phyloP scores from a whole-genome alignment of 2,329 filamentous ascomycete genomes.

The Trichoderma koningii region DNA sequence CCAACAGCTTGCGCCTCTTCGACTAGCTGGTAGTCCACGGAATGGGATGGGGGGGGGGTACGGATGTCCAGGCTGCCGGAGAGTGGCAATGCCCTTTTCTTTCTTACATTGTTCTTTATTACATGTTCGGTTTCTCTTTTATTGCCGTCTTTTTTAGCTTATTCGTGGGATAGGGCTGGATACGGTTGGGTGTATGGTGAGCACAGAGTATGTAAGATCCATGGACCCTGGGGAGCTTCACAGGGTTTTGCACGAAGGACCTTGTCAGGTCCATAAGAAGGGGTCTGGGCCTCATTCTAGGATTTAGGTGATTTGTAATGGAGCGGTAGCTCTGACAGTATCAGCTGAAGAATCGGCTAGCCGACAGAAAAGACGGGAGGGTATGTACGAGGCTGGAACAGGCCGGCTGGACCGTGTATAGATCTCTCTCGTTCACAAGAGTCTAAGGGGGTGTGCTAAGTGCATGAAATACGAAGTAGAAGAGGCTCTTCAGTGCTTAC shows the following conservation, averaged over 20 bases:
- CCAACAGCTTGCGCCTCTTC: neutral
- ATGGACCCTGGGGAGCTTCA: slow-evolving; percentile 2
- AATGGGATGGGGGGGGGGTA: no score
- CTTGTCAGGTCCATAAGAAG: slow-evolving; percentile 5
- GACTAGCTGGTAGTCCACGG: no score
- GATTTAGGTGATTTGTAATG: slow-evolving; percentile 18
- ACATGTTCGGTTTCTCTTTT: no score
- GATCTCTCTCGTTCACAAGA: neutral
- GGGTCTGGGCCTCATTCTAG: neutral
- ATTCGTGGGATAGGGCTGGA: neutral
- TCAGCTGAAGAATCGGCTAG: neutral
- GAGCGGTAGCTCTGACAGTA: no score
- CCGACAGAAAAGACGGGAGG: neutral
- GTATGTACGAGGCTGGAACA: slow-evolving; percentile 11
- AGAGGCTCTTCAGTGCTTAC: no score
- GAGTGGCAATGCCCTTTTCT: neutral
- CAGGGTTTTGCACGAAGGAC: neutral
- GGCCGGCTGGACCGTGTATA: neutral
- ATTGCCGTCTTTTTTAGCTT: neutral
- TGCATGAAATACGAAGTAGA: neutral
- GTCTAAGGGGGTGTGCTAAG: neutral
- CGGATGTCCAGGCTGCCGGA: no score
- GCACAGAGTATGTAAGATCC: slow-evolving; percentile 20
- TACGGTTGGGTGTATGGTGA: neutral
- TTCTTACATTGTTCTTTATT: neutral